Percentiles rank a stretch among this genome's conserved stretches.
phyloP scores from a whole-genome alignment of 805 yeast genomes.

The Tetrapisispora nanseiensis region DNA sequence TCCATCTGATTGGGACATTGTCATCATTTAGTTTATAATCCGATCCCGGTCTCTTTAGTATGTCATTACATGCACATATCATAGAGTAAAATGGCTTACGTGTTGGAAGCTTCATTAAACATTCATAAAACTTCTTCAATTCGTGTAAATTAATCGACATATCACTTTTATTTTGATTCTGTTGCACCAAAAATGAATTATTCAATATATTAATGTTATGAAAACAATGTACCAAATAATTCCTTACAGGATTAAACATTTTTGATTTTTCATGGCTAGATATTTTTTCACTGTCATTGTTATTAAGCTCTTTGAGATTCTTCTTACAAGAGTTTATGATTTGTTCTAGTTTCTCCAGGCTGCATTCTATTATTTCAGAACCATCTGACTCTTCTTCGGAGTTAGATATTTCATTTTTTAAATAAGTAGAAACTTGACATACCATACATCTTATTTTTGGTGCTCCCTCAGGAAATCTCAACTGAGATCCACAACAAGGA shows the following conservation, averaged over 20 bases:
- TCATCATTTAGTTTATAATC: slow-evolving; percentile 20
- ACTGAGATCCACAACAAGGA: slow-evolving; percentile 38
- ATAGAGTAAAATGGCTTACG: slow-evolving; percentile 50
- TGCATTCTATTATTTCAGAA: slow-evolving; percentile 1
- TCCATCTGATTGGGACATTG: slow-evolving; percentile 38
- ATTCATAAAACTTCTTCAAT: slow-evolving; percentile 36
- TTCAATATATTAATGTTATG: slow-evolving; percentile 40
- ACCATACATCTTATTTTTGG: slow-evolving; percentile 47
- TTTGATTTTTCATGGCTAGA: slow-evolving; percentile 12
- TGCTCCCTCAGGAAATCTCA: slow-evolving; percentile 31
- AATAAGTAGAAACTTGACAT: slow-evolving; percentile 42
- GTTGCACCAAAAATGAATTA: slow-evolving; percentile 36
- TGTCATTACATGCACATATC: slow-evolving; percentile 40
- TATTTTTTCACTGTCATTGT: slow-evolving; percentile 2
- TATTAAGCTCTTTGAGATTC: background rate
- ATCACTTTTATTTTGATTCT: slow-evolving; percentile 8
- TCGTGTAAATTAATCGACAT: slow-evolving; percentile 37
- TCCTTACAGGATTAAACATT: slow-evolving; percentile 42
- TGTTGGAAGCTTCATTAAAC: slow-evolving; percentile 45
- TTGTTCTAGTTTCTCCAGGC: slow-evolving; percentile 3
- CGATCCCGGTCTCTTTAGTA: slow-evolving; percentile 40
- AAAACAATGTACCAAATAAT: slow-evolving; percentile 38
- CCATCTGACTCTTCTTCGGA: background rate
- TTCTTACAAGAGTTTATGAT: slow-evolving; percentile 5
- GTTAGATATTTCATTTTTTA: background rate